A percentile compares a stretch with the other conserved stretches of the same genome.
Conservation (phyloP, 768 basidiomycete genomes). For the Boletus huronensis region DNA sequence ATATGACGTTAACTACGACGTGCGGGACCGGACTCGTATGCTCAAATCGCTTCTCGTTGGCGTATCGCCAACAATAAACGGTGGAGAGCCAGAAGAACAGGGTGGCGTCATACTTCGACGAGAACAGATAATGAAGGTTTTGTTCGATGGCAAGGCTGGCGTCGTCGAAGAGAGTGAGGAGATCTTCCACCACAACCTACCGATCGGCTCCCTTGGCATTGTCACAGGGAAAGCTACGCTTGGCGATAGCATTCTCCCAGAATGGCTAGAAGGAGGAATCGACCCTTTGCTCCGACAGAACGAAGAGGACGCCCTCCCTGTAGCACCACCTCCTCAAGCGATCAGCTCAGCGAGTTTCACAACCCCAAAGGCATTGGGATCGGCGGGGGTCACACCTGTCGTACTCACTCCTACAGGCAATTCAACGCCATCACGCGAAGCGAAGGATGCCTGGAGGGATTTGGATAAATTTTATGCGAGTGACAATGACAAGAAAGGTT, state of each 20-base stretch:
- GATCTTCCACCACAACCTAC: constrained; percentile 35
- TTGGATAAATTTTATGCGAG: constrained; percentile 74
- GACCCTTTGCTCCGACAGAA: constrained; percentile 72
- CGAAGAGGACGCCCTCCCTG: constrained; percentile 47
- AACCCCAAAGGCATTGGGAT: constrained; percentile 27
- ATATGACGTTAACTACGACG: constrained; percentile 87
- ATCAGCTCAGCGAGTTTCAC: constrained; percentile 38
- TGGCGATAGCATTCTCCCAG: constrained; percentile 52
- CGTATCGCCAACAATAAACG: constrained; percentile 37
- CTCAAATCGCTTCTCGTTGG: constrained; percentile 66
- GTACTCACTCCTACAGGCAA: constrained; percentile 54
- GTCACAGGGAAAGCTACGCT: constrained; percentile 54
- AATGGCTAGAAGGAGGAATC: constrained; percentile 87
- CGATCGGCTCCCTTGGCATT: constrained; percentile 65
- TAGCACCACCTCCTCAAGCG: constrained; percentile 34
- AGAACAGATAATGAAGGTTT: constrained; percentile 76
- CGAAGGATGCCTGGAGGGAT: constrained; percentile 50
- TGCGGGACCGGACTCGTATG: constrained; percentile 87
- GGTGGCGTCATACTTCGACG: constrained; percentile 75
- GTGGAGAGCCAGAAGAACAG: constrained; percentile 42
- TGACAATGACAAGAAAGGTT: constrained; percentile 32
- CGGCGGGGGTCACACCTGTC: constrained; percentile 40
- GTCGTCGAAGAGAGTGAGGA: constrained; percentile 39
- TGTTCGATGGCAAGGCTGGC: constrained; percentile 72
- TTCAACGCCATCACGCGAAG: constrained; percentile 44